A percentile compares a stretch with the other conserved stretches of the same genome.
phyloP scores from a whole-genome alignment of 192 early-diverging fungal genomes.

The Backusella mclennaniae region DNA sequence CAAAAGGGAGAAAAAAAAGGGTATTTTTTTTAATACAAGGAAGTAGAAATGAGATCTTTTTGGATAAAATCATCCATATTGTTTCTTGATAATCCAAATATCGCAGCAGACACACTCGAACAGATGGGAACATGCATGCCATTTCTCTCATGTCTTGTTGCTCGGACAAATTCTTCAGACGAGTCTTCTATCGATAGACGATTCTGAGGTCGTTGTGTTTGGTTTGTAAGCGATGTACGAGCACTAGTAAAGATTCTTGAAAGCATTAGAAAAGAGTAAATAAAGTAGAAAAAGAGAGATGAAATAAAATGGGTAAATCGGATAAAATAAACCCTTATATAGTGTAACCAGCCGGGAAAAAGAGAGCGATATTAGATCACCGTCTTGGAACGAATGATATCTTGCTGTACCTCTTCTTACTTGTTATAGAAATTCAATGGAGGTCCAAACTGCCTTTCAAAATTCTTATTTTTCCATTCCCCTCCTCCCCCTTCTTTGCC shows the following conservation, averaged over 20 bases:
- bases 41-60: slow-evolving; percentile 19
- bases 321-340: not conserved
- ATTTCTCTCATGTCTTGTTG: not conserved
- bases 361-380: not conserved
- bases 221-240: not conserved
- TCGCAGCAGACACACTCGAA: not conserved
- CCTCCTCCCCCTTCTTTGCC: not conserved
- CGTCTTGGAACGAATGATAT: not conserved
- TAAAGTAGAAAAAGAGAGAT: not conserved
- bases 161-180: slow-evolving; percentile 9
- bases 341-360: not conserved
- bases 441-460: not conserved
- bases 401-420: not conserved
- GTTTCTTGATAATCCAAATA: slow-evolving; percentile 10
- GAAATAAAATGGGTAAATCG: not conserved
- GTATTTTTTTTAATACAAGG: not conserved
- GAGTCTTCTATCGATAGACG: slow-evolving; percentile 4
- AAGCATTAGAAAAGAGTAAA: not conserved
- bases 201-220: not conserved
- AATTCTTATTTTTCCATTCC: not conserved
- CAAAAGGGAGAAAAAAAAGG: not conserved
- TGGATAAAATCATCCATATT: slow-evolving; percentile 24
- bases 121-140: not conserved
- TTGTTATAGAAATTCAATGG: not conserved
- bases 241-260: not conserved